Base-by-base conservation (phyloP, 2,329 filamentous ascomycete species). In the Xylariaceae sp. region DNA sequence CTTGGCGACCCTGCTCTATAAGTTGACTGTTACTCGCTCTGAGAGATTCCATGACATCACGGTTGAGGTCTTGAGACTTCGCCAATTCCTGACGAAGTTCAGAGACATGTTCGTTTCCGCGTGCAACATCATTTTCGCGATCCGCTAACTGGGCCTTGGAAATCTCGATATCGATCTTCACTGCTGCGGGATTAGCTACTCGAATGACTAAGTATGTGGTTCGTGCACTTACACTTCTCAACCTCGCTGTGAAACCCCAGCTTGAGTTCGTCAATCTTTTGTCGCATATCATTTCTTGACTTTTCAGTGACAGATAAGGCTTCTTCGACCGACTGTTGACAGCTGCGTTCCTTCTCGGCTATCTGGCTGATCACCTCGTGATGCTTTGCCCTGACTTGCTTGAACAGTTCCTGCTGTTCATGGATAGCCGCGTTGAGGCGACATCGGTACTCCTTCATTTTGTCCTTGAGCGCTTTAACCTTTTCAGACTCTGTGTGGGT, bases 341-440 rank as follows among this genome's bases (percentile, higher is more conserved):
- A 51, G 3, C 55, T 47, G 15, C 62, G 19, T 29, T 59, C 58
- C 8, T 67, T 60, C 8, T 55, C 47, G 13, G 53, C 56, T 4
- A 71, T 40, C 17, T 67, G 50, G 1, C 55, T 43, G 9, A 64
- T 57, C 0, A 60, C 50, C 2, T 62, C 44, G 12, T 65, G 43
- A 36, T 61, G 65, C 29, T 55, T 56, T 2, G 55, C 36, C 29
- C 55, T 60, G 7, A 60, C 57, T 27, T 56, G 54, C 3, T 43
- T 50, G 46, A 61, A 71, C 1, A 74, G 55, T 4, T 51, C 50
- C 40, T 73, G 68, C 18, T 75, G 71, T 41, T 75, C 70, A 2
- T 49, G 43, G 7, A 68, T 65, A 2, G 67, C 65, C 33, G 66
- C 56, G 38, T 73, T 70, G n/a, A 76, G 50, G 12, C 64, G 64